Evolutionary conservation across 768 basidiomycete species (phyloP), one percentile per base, ranked within the genome.

Genomic region (Naganishia onofrii): DNA sequence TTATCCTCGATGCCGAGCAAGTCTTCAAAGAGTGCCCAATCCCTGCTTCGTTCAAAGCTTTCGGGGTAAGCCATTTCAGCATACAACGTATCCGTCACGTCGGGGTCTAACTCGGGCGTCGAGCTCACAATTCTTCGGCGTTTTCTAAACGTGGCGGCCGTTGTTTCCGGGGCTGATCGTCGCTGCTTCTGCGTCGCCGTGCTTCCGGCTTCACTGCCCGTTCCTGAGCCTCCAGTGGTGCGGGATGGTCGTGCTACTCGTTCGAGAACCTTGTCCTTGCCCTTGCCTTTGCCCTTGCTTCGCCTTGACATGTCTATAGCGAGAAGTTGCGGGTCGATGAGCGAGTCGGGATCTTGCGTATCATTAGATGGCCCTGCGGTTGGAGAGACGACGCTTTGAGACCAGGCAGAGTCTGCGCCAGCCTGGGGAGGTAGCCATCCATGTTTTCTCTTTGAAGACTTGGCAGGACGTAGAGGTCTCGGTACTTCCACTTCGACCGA

Each of bases 91-190:
- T 63, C 60, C n/a, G 38, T 23, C 9, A n/a, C 38, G 21, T 23
- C 38, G 60, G 29, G 38, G 21, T 63, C 60, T 21, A 63, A 26
- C 26, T 42, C 60, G 29, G 60, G 60, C 42, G 60, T 63, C 60
- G 60, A 63, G 60, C 60, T 63, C 60, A 63, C 60, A 63, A 63
- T 63, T 63, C 60, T 63, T 26, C 60, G 36, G 15, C 60, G 60
- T 12, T 63, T 63, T 42, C 60, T 46, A 21, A 42, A 19, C 19
- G 23, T 56, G 19, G 28, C 57, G 31, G 23, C 19, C 60, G 60
- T 42, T 28, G 60, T 42, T 28, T 44, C 60, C 3, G 38, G n/a
- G 48, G 9, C 21, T 26, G 60, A 28, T 36, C 31, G 38, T 36
- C 31, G 38, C 42, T 44, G 38, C 21, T 44, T 58, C 19, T 32